Evolutionary conservation across 805 yeast species (phyloP), one percentile per base, ranked within the genome.

Genomic region (Hemisphaericaspora nanyangensis): DNA sequence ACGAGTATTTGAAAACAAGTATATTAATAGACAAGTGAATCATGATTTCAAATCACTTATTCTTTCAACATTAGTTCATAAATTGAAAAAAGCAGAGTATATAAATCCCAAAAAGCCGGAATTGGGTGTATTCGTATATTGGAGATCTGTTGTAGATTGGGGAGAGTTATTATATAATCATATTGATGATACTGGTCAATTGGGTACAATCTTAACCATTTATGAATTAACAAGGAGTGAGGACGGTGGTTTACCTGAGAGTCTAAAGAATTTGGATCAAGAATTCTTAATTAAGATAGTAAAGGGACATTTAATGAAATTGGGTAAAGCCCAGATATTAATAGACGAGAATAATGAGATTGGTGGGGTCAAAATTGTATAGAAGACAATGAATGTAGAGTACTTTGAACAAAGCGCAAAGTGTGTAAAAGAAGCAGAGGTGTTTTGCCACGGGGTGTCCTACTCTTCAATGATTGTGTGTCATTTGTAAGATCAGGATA

Each of bases 361-460:
- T 17, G 83, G 82, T 2, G 98, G 95, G 17, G 85, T 90, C 4
- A 91, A 91, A 61, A 72, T 80, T 19, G 76, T 76, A 22, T 79
- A 53, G 40, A 34, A 15, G 10, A 17, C 20, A 26, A n/a, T n/a
- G n/a, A n/a, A n/a, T n/a, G n/a, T n/a, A n/a, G n/a, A n/a, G n/a
- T n/a, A n/a, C n/a, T n/a, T n/a, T n/a, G n/a, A n/a, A n/a, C n/a
- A n/a, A n/a, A n/a, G n/a, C n/a, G n/a, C n/a, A n/a, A n/a, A n/a
- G n/a, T n/a, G n/a, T n/a, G n/a, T n/a, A n/a, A n/a, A n/a, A n/a
- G n/a, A n/a, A n/a, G n/a, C n/a, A n/a, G n/a, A n/a, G n/a, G n/a
- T n/a, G n/a, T n/a, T n/a, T n/a, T n/a, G n/a, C n/a, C n/a, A n/a
- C n/a, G n/a, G n/a, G n/a, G n/a, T n/a, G n/a, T n/a, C n/a, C n/a